These are phyloP conservation scores for Singerocomus rubriflavus DNA, from an alignment of 1,284 basidiomycete genomes.

Conservation along the genomic window DNA sequence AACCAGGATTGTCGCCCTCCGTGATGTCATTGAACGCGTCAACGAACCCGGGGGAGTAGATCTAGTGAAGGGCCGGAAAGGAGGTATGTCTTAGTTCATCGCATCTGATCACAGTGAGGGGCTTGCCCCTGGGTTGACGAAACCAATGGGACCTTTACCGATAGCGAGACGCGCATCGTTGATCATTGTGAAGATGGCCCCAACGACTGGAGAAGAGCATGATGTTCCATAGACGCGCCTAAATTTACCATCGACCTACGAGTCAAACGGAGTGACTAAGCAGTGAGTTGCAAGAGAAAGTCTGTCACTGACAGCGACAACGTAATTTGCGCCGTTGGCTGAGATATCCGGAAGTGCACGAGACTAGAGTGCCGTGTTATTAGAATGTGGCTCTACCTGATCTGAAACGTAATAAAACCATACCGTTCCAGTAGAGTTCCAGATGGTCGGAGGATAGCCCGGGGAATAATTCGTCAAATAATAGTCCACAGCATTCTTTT, in stretches of 20 bases:
- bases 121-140: constrained; percentile 35
- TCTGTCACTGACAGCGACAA: constrained; percentile 32
- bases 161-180: constrained; percentile 42
- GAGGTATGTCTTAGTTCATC: no score
- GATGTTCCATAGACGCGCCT: constrained; percentile 38
- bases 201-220: constrained; percentile 38
- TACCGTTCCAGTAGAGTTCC: constrained; percentile 42
- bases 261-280: neutral
- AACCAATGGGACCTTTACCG: constrained; percentile 39
- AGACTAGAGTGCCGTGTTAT: constrained; percentile 18
- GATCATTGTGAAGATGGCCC: constrained; percentile 42
- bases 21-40: constrained; percentile 41
- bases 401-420: constrained; percentile 11
- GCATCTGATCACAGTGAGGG: neutral
- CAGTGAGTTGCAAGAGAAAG: neutral
- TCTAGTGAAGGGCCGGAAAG: constrained; percentile 5
- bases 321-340: constrained; percentile 40
- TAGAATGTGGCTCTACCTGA: neutral
- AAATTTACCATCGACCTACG: constrained; percentile 35
- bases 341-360: constrained; percentile 46
- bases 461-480: constrained; percentile 36
- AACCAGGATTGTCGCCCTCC: constrained; percentile 39
- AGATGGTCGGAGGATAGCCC: constrained; percentile 34
- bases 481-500: constrained; percentile 32
- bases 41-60: constrained; percentile 19